phyloP scores from a whole-genome alignment of 2,329 filamentous ascomycete species.

The Monosporascus sp. region DNA sequence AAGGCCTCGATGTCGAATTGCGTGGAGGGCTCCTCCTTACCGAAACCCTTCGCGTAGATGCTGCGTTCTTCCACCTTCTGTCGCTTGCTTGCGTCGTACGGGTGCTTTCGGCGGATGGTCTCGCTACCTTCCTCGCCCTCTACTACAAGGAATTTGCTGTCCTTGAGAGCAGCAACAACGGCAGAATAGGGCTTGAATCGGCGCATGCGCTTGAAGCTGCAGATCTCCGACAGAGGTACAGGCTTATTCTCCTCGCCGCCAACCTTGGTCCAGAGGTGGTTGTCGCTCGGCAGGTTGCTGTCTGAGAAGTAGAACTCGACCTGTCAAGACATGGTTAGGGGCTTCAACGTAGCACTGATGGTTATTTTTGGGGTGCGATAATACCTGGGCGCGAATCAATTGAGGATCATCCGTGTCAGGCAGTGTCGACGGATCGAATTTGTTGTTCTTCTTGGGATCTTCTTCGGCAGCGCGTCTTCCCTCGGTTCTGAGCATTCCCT shows the following conservation, averaged over 20 bases:
- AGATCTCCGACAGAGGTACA: slow-evolving; percentile 70
- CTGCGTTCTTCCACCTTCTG: slow-evolving; percentile 66
- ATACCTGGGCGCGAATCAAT: slow-evolving; percentile 78
- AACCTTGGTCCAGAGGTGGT: slow-evolving; percentile 75
- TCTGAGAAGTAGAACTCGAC: slow-evolving; percentile 49
- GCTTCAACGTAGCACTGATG: slow-evolving; percentile 1
- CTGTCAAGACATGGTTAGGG: slow-evolving; percentile 22
- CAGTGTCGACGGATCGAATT: slow-evolving; percentile 64
- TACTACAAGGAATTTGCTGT: slow-evolving; percentile 68
- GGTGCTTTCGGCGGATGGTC: slow-evolving; percentile 69
- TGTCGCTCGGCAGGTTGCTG: slow-evolving; percentile 69
- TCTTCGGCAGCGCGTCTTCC: slow-evolving; percentile 25
- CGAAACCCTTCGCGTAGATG: slow-evolving; percentile 93
- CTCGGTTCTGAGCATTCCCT: slow-evolving; percentile 39
- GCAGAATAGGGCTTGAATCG: slow-evolving; percentile 85
- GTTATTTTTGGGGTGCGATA: slow-evolving; percentile 6
- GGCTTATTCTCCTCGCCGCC: slow-evolving; percentile 77
- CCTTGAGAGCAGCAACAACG: slow-evolving; percentile 76
- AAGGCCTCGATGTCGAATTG: slow-evolving; percentile 94
- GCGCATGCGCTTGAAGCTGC: slow-evolving; percentile 92
- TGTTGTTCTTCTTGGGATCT: slow-evolving; percentile 52
- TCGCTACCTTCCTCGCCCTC: slow-evolving; percentile 68
- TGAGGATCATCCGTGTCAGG: slow-evolving; percentile 70
- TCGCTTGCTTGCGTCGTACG: slow-evolving; percentile 56
- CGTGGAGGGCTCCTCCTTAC: slow-evolving; percentile 72